Evolutionary conservation across 768 basidiomycete genomes (phyloP), one percentile per base, ranked within the genome.

Genomic region (Polyporus arcularius): DNA sequence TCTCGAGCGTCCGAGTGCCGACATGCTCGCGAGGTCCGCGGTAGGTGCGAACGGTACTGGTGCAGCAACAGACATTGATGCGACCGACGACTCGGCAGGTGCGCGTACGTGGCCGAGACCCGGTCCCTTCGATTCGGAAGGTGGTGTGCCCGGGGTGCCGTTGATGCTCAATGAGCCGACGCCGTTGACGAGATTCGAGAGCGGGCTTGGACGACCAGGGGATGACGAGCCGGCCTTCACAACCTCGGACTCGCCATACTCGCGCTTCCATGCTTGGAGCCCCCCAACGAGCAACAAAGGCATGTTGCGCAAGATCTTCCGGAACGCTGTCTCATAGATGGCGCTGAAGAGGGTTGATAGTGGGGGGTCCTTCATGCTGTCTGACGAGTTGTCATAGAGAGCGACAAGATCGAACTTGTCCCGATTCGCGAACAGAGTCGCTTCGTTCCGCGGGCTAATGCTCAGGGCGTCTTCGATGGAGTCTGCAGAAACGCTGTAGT

Each of bases 211-310:
- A 4, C 57, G 57, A 28, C 53, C 26, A 15, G 57, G 57, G 8
- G 57, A 63, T 6, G 54, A 43, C 14, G 67, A 41, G 31, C 62
- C 50, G 21, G 70, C 65, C 16, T 66, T 58, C 65, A 53, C 67
- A 52, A 80, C 69, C 57, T 75, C 75, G 1, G 71, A 71, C 16
- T 78, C 79, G 1, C 84, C 80, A 50, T 89, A 72, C 48, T 83
- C 81, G 52, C 71, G 76, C 68, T 82, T 85, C 94, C 95, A 98
- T 3, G 87, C 91, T 50, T 87, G 82, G 49, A 93, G 77, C 1
- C 96, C 96, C 3, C 96, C 96, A 4, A 88, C 79, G 28, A 98
- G 83, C 64, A 97, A 74, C 73, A 94, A 85, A 0, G 96, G 96
- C 66, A 85, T 83, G 46, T 90, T 79, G 65, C 85, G 86, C 18